Percentiles rank a stretch among this genome's conserved stretches.
Evolutionary conservation across 2,329 filamentous ascomycete species (phyloP).

Genomic region (Colletotrichum kahawae): DNA sequence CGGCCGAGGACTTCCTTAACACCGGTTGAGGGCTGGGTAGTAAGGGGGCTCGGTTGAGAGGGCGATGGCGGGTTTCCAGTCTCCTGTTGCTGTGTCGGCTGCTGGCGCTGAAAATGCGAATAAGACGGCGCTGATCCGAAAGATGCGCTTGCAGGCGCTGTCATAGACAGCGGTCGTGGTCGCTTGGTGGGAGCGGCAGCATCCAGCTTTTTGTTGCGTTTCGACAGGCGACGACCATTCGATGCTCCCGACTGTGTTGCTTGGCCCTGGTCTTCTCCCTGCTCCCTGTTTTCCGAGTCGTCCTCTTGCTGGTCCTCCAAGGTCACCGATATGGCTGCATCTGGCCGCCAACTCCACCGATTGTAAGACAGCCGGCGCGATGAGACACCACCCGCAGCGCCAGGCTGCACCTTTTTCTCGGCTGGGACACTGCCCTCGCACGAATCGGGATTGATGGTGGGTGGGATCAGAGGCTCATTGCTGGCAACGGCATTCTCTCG

Average conservation of each 20-base stretch:
- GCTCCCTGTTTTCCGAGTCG: not conserved
- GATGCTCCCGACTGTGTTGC: not conserved
- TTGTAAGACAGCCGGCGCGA: conserved; percentile 11
- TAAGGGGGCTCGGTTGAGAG: not conserved
- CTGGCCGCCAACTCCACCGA: conserved; percentile 19
- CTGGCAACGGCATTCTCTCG: not conserved
- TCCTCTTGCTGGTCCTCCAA: not conserved
- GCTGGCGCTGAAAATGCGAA: not conserved
- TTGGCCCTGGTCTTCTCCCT: not conserved
- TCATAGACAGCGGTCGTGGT: conserved; percentile 8
- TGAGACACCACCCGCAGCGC: not conserved
- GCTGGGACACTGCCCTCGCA: not conserved
- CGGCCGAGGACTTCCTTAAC: conserved; percentile 14
- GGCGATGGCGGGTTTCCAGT: not conserved
- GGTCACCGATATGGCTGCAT: not conserved
- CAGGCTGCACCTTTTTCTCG: not conserved
- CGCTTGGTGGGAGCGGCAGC: not conserved
- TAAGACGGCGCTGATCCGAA: not conserved
- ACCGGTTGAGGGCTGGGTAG: not conserved
- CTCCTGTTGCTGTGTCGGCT: not conserved
- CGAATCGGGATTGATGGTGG: not conserved
- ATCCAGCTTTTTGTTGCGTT: not conserved
- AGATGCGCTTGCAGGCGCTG: conserved; percentile 1
- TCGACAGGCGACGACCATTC: not conserved
- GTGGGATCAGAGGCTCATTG: not conserved